Evolutionary conservation across 192 early-diverging fungal genomes (phyloP).

Genomic region (Coemansia sp.): DNA sequence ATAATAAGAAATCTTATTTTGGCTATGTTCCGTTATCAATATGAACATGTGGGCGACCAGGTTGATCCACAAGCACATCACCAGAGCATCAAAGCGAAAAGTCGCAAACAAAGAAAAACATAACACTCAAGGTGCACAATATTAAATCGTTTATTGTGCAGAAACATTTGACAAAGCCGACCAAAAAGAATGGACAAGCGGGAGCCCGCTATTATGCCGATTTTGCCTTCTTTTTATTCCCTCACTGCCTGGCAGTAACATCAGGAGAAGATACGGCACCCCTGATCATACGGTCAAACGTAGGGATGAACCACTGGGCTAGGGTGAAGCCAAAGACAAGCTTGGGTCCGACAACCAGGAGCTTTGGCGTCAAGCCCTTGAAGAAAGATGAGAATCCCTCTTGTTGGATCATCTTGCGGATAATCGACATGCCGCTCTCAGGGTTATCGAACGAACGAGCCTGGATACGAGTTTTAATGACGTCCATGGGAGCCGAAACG

Average conservation of each 20-base stretch:
- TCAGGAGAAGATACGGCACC: conserved; percentile 4
- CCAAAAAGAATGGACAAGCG: no score
- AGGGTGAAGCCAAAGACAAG: conserved; percentile 97
- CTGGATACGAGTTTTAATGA: conserved; percentile 99
- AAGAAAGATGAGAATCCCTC: conserved; percentile 95
- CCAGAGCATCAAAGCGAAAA: no score
- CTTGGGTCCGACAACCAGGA: conserved; percentile 92
- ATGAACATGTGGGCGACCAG: no score
- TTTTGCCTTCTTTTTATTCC: no score
- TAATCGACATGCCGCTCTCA: conserved; percentile 84
- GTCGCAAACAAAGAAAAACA: no score
- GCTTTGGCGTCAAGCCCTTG: conserved; percentile 91
- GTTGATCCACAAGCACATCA: no score
- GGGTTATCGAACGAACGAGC: conserved; percentile 85
- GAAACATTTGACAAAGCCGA: no score
- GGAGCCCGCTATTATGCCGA: no score
- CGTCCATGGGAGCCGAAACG: conserved; percentile 95
- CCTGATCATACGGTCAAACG: conserved; percentile 49
- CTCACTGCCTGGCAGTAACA: conserved; percentile 3
- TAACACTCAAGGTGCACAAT: no score
- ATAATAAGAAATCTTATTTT: no score
- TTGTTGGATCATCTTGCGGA: conserved; percentile 86
- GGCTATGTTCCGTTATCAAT: no score
- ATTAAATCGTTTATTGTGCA: no score
- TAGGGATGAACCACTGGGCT: conserved; percentile 92